Conservation (phyloP, 2,329 filamentous ascomycete species). For the Pestalotiopsis fici region DNA sequence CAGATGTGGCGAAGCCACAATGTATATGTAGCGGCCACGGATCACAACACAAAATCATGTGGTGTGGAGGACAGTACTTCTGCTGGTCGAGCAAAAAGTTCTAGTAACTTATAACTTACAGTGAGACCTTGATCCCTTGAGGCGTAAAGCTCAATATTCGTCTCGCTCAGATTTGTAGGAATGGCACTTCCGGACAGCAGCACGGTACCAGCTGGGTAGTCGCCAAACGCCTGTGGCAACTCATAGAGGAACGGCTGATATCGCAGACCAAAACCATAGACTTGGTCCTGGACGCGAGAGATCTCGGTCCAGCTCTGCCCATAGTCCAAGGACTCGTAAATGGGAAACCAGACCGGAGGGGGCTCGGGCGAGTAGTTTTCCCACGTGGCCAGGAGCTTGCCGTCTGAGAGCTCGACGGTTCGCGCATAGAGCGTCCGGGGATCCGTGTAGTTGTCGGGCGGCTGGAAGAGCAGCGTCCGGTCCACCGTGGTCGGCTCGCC, state of each 20-base stretch:
- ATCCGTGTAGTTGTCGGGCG: constrained; percentile 43
- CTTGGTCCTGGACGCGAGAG: constrained; percentile 62
- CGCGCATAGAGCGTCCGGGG: constrained; percentile 46
- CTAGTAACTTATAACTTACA: not conserved
- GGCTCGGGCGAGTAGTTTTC: constrained; percentile 59
- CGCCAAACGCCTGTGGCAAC: constrained; percentile 57
- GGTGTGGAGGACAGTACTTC: too few relatives aligned
- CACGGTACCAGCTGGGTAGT: constrained; percentile 63
- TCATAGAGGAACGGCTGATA: constrained; percentile 72
- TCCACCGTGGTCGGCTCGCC: not conserved
- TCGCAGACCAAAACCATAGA: constrained; percentile 64
- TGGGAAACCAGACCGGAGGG: constrained; percentile 55
- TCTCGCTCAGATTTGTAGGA: constrained; percentile 59
- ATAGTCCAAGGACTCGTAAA: constrained; percentile 53
- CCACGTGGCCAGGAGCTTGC: constrained; percentile 54
- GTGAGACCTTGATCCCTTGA: constrained; percentile 59
- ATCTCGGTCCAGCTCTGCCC: constrained; percentile 65
- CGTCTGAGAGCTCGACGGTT: constrained; percentile 42
- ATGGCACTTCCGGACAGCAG: constrained; percentile 63
- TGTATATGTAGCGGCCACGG: too few relatives aligned
- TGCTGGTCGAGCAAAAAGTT: too few relatives aligned
- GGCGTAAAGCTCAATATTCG: constrained; percentile 71
- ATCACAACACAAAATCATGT: too few relatives aligned
- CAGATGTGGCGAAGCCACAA: too few relatives aligned
- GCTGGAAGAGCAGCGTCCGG: constrained; percentile 35